Conservation (phyloP, 495 filamentous ascomycete genomes). For the Astrothelium subdiscretum region DNA sequence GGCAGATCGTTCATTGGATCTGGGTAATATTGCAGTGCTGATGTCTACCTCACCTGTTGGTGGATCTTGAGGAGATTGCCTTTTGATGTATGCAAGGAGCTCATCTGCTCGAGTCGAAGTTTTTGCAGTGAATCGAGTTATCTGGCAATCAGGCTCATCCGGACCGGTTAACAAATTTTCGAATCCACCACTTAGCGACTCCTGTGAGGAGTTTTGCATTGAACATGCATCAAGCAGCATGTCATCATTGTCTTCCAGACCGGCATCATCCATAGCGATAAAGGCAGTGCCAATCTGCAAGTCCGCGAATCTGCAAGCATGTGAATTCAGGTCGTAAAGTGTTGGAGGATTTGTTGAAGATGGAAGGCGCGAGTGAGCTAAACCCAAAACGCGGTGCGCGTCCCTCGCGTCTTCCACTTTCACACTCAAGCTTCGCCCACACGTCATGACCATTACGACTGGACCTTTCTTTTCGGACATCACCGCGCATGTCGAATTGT, state of each 20-base stretch:
- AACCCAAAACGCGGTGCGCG: conserved; percentile 1
- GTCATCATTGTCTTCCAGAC: conserved; percentile 16
- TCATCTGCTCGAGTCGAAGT: not conserved
- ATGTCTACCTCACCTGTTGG: not conserved
- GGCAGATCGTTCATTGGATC: not conserved
- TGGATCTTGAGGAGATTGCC: not conserved
- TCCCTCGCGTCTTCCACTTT: conserved; percentile 4
- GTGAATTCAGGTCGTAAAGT: no score
- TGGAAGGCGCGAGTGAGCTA: not conserved
- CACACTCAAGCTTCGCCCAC: not conserved
- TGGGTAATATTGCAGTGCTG: not conserved
- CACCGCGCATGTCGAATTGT: not conserved
- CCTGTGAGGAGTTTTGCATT: conserved; percentile 16
- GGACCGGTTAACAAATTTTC: not conserved
- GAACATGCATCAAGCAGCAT: conserved; percentile 15
- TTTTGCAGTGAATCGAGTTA: not conserved
- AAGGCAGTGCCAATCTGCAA: not conserved
- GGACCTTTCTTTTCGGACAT: not conserved
- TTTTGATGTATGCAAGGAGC: not conserved
- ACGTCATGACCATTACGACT: not conserved
- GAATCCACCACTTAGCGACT: conserved; percentile 12
- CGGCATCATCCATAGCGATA: conserved; percentile 1
- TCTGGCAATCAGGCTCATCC: not conserved
- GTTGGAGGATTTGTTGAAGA: no score
- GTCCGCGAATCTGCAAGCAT: no score